Conservation (phyloP, 2,329 filamentous ascomycete species). For the Didymellaceae sp. region DNA sequence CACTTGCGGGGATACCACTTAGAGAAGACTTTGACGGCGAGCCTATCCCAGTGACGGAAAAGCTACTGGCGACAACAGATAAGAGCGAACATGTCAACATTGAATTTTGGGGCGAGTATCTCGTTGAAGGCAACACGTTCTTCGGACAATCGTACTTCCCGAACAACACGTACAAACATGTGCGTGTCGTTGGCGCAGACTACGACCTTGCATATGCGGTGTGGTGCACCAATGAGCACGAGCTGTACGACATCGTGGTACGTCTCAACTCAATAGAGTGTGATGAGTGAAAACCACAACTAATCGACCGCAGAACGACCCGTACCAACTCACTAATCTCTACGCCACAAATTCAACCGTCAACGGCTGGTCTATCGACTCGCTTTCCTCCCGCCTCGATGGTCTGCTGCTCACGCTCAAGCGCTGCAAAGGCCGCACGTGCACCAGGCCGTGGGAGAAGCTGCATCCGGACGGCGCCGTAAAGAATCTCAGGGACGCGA, state of each 20-base stretch:
- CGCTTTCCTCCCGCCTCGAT: slow-evolving; percentile 52
- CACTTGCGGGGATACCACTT: slow-evolving; percentile 41
- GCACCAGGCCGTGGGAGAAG: slow-evolving; percentile 63
- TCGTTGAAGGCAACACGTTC: slow-evolving; percentile 30
- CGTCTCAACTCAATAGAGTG: no score
- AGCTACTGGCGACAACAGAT: slow-evolving; percentile 1
- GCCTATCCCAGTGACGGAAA: slow-evolving; percentile 40
- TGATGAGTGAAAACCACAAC: background rate
- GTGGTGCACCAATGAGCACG: slow-evolving; percentile 73
- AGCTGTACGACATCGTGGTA: slow-evolving; percentile 69
- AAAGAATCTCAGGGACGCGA: slow-evolving; percentile 58
- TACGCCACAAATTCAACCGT: slow-evolving; percentile 36
- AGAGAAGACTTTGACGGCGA: slow-evolving; percentile 48
- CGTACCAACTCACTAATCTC: slow-evolving; percentile 35
- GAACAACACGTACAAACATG: slow-evolving; percentile 67
- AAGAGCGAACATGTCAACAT: slow-evolving; percentile 50
- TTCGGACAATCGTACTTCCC: slow-evolving; percentile 2
- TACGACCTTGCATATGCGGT: slow-evolving; percentile 72
- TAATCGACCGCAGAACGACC: slow-evolving; percentile 34
- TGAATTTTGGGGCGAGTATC: slow-evolving; percentile 50
- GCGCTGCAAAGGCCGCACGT: slow-evolving; percentile 63
- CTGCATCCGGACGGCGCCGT: slow-evolving; percentile 64
- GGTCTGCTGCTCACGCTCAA: slow-evolving; percentile 66
- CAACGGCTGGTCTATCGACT: slow-evolving; percentile 15
- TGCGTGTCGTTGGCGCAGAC: slow-evolving; percentile 60